A percentile compares a stretch with the other conserved stretches of the same genome.
These are phyloP conservation scores for Nothomitra cinnamomea DNA, from an alignment of 2,329 filamentous ascomycete genomes.

Conservation along the genomic window DNA sequence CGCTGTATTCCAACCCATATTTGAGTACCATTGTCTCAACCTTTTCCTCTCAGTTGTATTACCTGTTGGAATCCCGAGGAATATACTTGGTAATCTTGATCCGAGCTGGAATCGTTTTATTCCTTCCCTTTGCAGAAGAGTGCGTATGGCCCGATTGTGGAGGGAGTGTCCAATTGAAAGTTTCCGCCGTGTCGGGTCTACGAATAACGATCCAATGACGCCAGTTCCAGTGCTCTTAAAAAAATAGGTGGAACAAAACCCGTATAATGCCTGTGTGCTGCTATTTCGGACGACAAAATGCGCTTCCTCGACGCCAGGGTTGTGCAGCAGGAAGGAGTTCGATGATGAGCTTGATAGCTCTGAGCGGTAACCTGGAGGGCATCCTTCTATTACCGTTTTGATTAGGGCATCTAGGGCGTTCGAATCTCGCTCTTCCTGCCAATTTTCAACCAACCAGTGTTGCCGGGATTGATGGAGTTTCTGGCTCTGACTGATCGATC, in stretches of 20 bases:
- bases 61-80: conserved; percentile 62
- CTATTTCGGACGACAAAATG: conserved; percentile 92
- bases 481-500: conserved; percentile 72
- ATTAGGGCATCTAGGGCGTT: conserved; percentile 60
- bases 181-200: conserved; percentile 72
- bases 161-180: conserved; percentile 82
- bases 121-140: conserved; percentile 51
- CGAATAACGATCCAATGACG: conserved; percentile 72
- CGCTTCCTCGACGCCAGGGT: conserved; percentile 54
- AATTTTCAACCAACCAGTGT: conserved; percentile 86
- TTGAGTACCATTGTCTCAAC: conserved; percentile 69
- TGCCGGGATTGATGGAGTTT: conserved; percentile 80
- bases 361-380: conserved; percentile 45
- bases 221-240: conserved; percentile 52
- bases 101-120: conserved; percentile 72
- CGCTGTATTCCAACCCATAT: conserved; percentile 68
- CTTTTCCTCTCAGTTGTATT: conserved; percentile 43
- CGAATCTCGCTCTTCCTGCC: conserved; percentile 62
- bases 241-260: conserved; percentile 81
- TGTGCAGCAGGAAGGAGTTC: conserved; percentile 58
- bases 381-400: conserved; percentile 42
- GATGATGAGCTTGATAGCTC: conserved; percentile 53
- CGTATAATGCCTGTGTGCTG: conserved; percentile 78
- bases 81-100: conserved; percentile 66
- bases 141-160: conserved; percentile 68